Evolutionary conservation across 306 rosid species (phyloP), one percentile per base, ranked within the genome.

Genomic region (Canavalia gladiata): DNA sequence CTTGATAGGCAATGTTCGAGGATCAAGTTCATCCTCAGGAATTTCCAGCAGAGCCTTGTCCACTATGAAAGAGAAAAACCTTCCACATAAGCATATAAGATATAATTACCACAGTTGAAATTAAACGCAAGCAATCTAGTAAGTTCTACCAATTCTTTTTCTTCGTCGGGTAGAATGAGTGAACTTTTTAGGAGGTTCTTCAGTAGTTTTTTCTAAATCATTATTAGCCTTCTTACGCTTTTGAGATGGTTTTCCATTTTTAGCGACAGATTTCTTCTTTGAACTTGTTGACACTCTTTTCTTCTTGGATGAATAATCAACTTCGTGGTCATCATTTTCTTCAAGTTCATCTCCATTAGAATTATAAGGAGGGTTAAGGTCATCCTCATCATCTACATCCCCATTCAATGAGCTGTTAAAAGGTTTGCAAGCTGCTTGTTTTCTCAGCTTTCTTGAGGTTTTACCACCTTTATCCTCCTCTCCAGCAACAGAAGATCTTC

Each of bases 11-110:
- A 91, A 68, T 35, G 79, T 89, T 62, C 66, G 86, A 60, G 74
- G 84, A 74, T 95, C 94, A 72, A 91, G 84, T 82, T 91, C 97
- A 39, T 93, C 96, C 82, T 91, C 93, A 31, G 95, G 91, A 57
- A 60, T 89, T 60, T 89, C 94, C 73, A 95, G 93, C 74, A 95
- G 85, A 82, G 86, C 81, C 92, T 93, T 89, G 85, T 91, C 87
- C 85, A 88, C 97, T 93, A 45, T 43, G 45, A 77, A 86, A 63
- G 65, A 76, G 52, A 82, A 84, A 84, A 65, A 67, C 33, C 56
- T 63, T 68, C 81, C 70, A 55, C 89, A 72, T 77, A 78, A 46
- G 72, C 72, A 31, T 74, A 50, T 49, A 77, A 49, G 33, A 69
- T 39, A 81, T 66, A 47, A 77, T 47, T 60, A 54, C 70, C 72